Percentiles rank a stretch among this genome's conserved stretches.
These are phyloP conservation scores for Trichoderma pleuroti DNA, from an alignment of 2,329 filamentous ascomycete genomes.

Conservation along the genomic window DNA sequence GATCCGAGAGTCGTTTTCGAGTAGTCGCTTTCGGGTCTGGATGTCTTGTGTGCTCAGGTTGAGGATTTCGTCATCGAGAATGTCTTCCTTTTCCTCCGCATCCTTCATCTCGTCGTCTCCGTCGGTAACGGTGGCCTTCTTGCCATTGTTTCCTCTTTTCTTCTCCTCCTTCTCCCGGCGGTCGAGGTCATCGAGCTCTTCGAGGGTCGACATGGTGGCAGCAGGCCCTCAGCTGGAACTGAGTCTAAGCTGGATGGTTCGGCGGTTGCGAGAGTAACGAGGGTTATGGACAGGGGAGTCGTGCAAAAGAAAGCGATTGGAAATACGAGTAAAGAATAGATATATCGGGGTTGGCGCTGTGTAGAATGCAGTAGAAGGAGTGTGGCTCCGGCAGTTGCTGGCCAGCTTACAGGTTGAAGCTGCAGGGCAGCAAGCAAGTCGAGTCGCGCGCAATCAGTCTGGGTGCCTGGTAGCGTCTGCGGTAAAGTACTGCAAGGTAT, in stretches of 20 bases:
- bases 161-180: constrained; percentile 74
- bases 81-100: constrained; percentile 71
- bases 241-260: neutral
- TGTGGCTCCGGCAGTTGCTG: constrained; percentile 10
- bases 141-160: constrained; percentile 34
- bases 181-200: constrained; percentile 88
- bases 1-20: constrained; percentile 97
- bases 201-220: constrained; percentile 75
- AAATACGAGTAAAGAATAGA: neutral
- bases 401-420: constrained; percentile 19
- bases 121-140: constrained; percentile 39
- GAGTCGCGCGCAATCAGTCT: constrained; percentile 22
- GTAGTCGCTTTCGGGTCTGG: constrained; percentile 78
- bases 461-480: constrained; percentile 18
- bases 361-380: constrained; percentile 11
- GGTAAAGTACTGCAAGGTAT: neutral
- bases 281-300: neutral
- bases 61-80: constrained; percentile 90
- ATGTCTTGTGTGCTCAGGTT: constrained; percentile 93
- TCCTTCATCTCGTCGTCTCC: constrained; percentile 86
- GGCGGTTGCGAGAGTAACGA: neutral
- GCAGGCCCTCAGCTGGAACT: constrained; percentile 4
- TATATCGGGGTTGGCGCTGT: neutral
- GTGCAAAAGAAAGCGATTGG: neutral
- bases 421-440: constrained; percentile 19